phyloP scores from a whole-genome alignment of 345 rosid genomes.

The Adansonia digitata region DNA sequence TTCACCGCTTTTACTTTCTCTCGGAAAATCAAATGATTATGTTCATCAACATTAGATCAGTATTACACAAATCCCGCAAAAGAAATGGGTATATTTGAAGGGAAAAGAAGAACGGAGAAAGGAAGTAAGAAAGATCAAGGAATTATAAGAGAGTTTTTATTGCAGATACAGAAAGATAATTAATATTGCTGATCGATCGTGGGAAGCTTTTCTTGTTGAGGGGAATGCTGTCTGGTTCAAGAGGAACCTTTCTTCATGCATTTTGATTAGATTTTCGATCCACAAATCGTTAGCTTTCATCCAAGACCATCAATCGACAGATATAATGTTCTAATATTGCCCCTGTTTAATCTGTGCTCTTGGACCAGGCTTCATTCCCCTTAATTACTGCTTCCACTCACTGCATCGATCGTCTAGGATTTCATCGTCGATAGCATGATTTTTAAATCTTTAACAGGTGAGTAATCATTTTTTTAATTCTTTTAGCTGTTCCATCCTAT shows the following conservation, averaged over 20 bases:
- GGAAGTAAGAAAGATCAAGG: not conserved
- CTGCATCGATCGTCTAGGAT: not conserved
- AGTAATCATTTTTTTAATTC: not conserved
- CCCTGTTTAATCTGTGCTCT: conserved; percentile 10
- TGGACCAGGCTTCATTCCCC: conserved; percentile 99
- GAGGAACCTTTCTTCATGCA: conserved; percentile 13
- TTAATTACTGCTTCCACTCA: conserved; percentile 34
- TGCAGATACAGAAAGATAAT: not conserved
- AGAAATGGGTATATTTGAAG: not conserved
- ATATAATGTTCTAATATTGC: not conserved
- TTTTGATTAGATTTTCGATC: not conserved
- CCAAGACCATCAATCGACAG: no score
- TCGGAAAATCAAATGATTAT: conserved; percentile 24
- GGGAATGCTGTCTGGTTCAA: conserved; percentile 66
- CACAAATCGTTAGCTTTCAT: not conserved
- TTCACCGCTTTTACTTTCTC: conserved; percentile 10
- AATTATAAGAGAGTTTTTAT: no score
- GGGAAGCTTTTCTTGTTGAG: conserved; percentile 45
- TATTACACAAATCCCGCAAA: conserved; percentile 7
- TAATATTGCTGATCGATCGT: not conserved
- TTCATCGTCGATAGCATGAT: not conserved
- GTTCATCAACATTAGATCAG: conserved; percentile 21
- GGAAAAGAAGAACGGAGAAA: not conserved
- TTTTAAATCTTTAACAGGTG: not conserved
- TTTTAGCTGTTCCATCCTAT: not conserved